Base-by-base conservation (phyloP, 495 filamentous ascomycete genomes). In the Halenospora varia region DNA sequence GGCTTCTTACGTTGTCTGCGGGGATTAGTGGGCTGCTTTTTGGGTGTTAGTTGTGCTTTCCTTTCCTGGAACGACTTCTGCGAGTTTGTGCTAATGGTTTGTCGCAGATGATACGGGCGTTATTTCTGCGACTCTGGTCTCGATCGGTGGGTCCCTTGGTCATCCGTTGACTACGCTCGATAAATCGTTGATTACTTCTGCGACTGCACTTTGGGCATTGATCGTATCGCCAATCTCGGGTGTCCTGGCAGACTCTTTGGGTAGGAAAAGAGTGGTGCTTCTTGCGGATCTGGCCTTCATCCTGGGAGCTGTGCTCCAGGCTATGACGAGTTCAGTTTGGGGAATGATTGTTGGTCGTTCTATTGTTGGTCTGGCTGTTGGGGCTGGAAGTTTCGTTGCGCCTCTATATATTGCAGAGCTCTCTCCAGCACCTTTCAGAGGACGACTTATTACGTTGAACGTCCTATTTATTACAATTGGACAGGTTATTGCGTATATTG, bases 391-490 rank as follows among this genome's bases (percentile, higher is more conserved):
- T 66, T 84, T 92, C 54, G 86, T 95, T 10, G 85, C 87, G 10
- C 92, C 92, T 54, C 68, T 97, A 49, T 92, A 92, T 69, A 92
- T 96, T 51, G 87, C 88, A 4, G 92, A 97, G 68, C 70, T 96
- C 15, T 85, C 90, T 3, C 92, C 92, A 1, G 81, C 88, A 18
- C 74, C 82, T 24, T 82, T 84, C 50, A 74, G 92, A 56, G 92
- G 92, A 3, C 75, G 85, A 54, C 73, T 97, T 25, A 86, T 96
- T 1, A 90, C 88, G 0, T 80, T 94, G 51, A 79, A 87, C 47
- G 79, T 84, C 10, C 71, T 96, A n/a, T 88, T 91, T 51, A 87
- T 96, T 44, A 96, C 92, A 0, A 73, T 85, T 17, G 92, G 92
- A 0, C 91, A 96, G 68, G 87, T 96, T 1, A 77, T 94, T 15